Conservation (phyloP, 345 rosid species). For the Dipteronia sinensis region DNA sequence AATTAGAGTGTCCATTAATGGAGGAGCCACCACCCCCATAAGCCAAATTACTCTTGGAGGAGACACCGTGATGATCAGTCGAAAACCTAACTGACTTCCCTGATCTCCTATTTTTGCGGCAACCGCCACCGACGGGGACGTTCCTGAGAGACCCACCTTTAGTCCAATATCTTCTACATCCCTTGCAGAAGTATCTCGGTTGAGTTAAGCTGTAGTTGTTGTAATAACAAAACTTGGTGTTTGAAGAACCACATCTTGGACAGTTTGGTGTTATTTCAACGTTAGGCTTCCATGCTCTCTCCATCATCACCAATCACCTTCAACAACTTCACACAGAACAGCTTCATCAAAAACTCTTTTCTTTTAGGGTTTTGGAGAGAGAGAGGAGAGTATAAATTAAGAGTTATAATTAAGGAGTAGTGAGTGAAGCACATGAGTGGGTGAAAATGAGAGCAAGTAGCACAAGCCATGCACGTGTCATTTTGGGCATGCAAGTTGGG, state of each 20-base stretch:
- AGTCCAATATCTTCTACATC: constrained; percentile 71
- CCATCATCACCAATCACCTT: constrained; percentile 47
- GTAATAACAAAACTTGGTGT: constrained; percentile 70
- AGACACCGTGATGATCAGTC: not conserved
- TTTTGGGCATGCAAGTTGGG: constrained; percentile 19
- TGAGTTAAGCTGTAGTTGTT: constrained; percentile 72
- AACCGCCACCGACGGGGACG: constrained; percentile 63
- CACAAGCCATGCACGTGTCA: constrained; percentile 30
- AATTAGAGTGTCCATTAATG: not conserved
- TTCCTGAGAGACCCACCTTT: constrained; percentile 63
- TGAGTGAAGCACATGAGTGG: constrained; percentile 19
- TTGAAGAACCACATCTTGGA: constrained; percentile 64
- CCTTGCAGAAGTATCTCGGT: constrained; percentile 69
- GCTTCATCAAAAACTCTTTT: not conserved
- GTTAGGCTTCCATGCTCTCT: constrained; percentile 49
- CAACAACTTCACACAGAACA: constrained; percentile 7
- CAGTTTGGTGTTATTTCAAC: constrained; percentile 56
- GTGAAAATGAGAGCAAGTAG: constrained; percentile 15
- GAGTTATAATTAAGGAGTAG: constrained; percentile 2
- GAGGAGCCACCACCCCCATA: constrained; percentile 14
- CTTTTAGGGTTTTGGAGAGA: not conserved
- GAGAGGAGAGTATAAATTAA: not conserved
- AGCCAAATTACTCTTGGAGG: constrained; percentile 10
- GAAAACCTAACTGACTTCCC: constrained; percentile 42
- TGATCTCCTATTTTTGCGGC: constrained; percentile 52